Conservation (phyloP, 2,329 filamentous ascomycete species). For the Magnaporthiopsis incrustans region DNA sequence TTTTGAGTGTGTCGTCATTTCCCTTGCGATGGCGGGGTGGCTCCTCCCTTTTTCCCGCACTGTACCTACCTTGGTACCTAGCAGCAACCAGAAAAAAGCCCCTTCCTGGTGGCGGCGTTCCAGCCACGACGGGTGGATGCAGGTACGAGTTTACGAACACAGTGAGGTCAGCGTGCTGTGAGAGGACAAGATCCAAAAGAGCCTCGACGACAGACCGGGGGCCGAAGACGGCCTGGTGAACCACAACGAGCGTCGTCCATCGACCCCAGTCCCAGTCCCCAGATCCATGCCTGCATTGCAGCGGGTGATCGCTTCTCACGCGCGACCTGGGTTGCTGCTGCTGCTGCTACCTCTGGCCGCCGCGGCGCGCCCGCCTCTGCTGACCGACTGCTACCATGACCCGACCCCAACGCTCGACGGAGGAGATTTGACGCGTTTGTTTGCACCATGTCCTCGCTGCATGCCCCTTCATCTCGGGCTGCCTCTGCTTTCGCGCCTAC, state of each 20-base stretch:
- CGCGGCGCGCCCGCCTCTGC: not conserved
- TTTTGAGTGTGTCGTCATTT: not conserved
- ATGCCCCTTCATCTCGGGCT: not conserved
- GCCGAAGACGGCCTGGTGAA: not conserved
- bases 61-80: too few species aligned
- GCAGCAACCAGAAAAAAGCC: too few species aligned
- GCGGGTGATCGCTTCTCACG: not conserved
- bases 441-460: not conserved
- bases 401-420: not conserved
- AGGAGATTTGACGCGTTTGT: not conserved
- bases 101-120: not conserved
- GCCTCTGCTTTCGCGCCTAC: not conserved
- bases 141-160: not conserved
- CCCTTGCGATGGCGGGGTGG: not conserved
- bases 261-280: too few species aligned
- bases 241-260: not conserved
- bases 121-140: not conserved
- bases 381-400: conserved; percentile 2
- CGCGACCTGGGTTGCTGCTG: not conserved
- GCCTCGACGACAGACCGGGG: not conserved
- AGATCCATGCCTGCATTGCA: not conserved
- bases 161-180: not conserved
- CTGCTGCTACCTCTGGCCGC: not conserved
- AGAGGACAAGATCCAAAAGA: not conserved
- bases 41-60: not conserved